Percentiles rank a stretch among this genome's conserved stretches.
Evolutionary conservation across 2,329 filamentous ascomycete species (phyloP).

Genomic region (Trichoderma endophyticum): DNA sequence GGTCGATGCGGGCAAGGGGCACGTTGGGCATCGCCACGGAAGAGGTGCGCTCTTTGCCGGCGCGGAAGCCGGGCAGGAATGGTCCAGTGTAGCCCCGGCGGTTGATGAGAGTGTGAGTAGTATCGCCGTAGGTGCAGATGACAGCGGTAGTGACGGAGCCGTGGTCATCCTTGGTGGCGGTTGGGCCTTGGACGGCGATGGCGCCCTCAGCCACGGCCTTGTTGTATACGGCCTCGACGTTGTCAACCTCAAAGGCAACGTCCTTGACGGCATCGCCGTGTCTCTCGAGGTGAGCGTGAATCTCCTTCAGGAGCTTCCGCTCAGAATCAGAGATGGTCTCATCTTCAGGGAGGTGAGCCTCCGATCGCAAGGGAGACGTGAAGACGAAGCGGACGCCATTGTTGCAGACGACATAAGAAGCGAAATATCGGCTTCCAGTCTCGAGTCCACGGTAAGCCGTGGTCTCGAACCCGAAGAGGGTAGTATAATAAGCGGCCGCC

Average conservation of each 20-base stretch:
- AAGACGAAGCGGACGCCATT: conserved; percentile 77
- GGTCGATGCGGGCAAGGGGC: conserved; percentile 74
- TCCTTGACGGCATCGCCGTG: conserved; percentile 96
- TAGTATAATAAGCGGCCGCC: conserved; percentile 83
- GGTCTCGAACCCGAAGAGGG: conserved; percentile 78
- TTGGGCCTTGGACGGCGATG: conserved; percentile 60
- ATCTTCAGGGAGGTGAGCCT: conserved; percentile 50
- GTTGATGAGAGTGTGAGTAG: conserved; percentile 86
- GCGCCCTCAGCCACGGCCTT: conserved; percentile 67
- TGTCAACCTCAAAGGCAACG: conserved; percentile 91
- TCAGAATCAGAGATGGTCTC: conserved; percentile 64
- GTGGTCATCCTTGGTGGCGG: conserved; percentile 50
- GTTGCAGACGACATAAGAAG: conserved; percentile 81
- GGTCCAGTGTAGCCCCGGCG: conserved; percentile 65
- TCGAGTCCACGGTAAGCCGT: conserved; percentile 86
- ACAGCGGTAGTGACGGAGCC: conserved; percentile 72
- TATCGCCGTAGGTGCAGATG: conserved; percentile 91
- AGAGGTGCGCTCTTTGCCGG: conserved; percentile 42
- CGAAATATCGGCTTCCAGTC: conserved; percentile 76
- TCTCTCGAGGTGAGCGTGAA: conserved; percentile 77
- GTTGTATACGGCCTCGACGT: conserved; percentile 74
- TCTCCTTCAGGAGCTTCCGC: conserved; percentile 62
- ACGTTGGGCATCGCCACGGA: conserved; percentile 57
- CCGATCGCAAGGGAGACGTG: conserved; percentile 72
- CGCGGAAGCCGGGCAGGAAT: conserved; percentile 81